Percentiles rank a stretch among this genome's conserved stretches.
Evolutionary conservation across 2,329 filamentous ascomycete species (phyloP).

Genomic region (Fusarium chlamydosporum): DNA sequence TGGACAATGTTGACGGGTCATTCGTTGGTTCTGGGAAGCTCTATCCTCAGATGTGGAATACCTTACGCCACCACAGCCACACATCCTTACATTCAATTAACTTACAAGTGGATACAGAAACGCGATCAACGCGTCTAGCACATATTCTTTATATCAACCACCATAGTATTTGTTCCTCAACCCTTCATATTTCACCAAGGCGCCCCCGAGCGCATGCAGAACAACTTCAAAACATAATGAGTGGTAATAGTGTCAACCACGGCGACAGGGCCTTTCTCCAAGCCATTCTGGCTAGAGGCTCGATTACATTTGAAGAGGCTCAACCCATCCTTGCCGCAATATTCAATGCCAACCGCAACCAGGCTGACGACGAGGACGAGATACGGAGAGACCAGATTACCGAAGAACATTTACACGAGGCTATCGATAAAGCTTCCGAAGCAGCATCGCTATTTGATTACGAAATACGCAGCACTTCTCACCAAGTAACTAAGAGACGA

Average conservation of each 20-base stretch:
- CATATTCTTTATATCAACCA: conserved; percentile 6
- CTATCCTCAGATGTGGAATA: too few relatives aligned
- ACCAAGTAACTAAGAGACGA: conserved; percentile 77
- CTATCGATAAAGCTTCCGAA: conserved; percentile 78
- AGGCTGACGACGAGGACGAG: conserved; percentile 50
- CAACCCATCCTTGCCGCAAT: conserved; percentile 83
- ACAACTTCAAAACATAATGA: conserved; percentile 42
- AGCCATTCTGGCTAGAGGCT: conserved; percentile 83
- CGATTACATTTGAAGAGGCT: conserved; percentile 81
- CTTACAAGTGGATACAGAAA: conserved; percentile 15
- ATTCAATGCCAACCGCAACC: conserved; percentile 66
- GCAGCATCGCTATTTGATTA: conserved; percentile 85
- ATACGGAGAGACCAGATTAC: conserved; percentile 74
- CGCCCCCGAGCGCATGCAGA: conserved; percentile 27
- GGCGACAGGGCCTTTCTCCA: conserved; percentile 91
- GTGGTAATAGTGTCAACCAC: conserved; percentile 64
- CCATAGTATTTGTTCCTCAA: not conserved
- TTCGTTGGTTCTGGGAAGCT: not conserved
- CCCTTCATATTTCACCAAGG: not conserved
- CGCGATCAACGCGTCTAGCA: conserved; percentile 42
- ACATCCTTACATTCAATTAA: conserved; percentile 33
- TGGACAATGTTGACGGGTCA: not conserved
- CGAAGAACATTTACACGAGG: conserved; percentile 75
- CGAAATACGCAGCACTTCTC: conserved; percentile 81
- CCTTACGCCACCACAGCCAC: conserved; percentile 26